Evolutionary conservation across 306 rosid species (phyloP).

Genomic region (Neltuma alba): DNA sequence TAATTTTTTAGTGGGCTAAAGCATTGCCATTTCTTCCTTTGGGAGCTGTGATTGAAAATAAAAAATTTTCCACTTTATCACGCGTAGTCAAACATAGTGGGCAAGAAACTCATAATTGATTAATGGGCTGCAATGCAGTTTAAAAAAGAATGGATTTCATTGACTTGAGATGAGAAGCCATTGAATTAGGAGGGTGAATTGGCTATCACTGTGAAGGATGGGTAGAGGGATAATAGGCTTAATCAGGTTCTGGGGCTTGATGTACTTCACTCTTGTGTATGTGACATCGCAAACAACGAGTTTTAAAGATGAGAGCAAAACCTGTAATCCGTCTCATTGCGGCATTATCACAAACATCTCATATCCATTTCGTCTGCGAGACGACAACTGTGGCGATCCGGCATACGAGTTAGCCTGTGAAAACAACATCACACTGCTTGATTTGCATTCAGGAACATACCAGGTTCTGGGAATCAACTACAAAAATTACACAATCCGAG

Average conservation of each 20-base stretch:
- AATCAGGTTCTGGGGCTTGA: not conserved
- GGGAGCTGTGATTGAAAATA: not conserved
- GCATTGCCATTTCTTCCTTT: not conserved
- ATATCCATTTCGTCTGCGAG: not conserved
- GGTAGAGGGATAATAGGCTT: not conserved
- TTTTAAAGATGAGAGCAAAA: not conserved
- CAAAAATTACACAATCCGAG: constrained; percentile 31
- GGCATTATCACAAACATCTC: not conserved
- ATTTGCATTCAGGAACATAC: not conserved
- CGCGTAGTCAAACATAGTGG: not conserved
- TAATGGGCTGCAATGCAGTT: not conserved
- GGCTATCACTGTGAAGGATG: not conserved
- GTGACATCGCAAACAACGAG: not conserved
- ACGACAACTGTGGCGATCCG: not conserved
- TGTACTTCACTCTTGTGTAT: not conserved
- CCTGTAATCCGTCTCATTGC: not conserved
- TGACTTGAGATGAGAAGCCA: not conserved
- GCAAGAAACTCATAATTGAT: not conserved
- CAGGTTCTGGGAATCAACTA: constrained; percentile 35
- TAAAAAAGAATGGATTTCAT: too few species aligned
- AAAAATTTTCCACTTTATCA: not conserved
- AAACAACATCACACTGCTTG: not conserved
- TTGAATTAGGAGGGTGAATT: not conserved
- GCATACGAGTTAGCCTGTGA: constrained; percentile 8
- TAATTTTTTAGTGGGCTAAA: too few species aligned